Conservation (phyloP, 768 basidiomycete genomes). For the Nidularia sp. region DNA sequence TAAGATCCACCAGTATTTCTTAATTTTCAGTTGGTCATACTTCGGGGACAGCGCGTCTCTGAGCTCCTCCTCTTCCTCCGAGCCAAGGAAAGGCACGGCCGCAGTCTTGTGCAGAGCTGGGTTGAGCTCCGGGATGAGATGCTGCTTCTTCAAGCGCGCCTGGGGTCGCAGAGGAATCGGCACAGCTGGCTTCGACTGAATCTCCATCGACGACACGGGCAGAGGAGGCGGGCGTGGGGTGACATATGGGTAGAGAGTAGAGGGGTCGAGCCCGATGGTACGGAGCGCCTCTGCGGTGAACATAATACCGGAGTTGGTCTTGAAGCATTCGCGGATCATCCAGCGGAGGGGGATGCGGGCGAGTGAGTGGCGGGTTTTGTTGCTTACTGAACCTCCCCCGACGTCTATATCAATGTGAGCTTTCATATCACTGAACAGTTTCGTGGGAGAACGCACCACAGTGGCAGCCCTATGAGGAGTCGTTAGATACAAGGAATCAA, state of each 20-base stretch:
- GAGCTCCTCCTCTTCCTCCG: slow-evolving; percentile 53
- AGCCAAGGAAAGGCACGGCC: background rate
- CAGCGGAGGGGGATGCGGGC: slow-evolving; percentile 54
- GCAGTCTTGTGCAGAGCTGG: background rate
- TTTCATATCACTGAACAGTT: background rate
- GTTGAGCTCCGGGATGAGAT: background rate
- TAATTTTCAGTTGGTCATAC: slow-evolving; percentile 45
- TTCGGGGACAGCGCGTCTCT: slow-evolving; percentile 40
- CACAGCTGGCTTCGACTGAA: background rate
- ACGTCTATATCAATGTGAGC: slow-evolving; percentile 31
- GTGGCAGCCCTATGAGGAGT: slow-evolving; percentile 29
- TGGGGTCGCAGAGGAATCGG: background rate
- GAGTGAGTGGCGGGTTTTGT: slow-evolving; percentile 34
- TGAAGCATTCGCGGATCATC: slow-evolving; percentile 72
- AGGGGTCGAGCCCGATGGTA: slow-evolving; percentile 35
- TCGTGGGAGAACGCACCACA: slow-evolving; percentile 24
- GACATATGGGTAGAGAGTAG: slow-evolving; percentile 29
- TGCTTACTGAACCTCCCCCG: slow-evolving; percentile 47
- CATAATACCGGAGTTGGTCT: slow-evolving; percentile 50
- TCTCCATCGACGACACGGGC: slow-evolving; percentile 4
- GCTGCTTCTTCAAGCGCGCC: background rate
- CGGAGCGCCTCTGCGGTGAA: slow-evolving; percentile 44
- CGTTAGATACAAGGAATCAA: background rate
- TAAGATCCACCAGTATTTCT: slow-evolving; percentile 54
- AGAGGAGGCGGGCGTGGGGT: slow-evolving; percentile 24